These are phyloP conservation scores for Lasiosphaeris hirsuta DNA, from an alignment of 495 filamentous ascomycete genomes.

Conservation along the genomic window DNA sequence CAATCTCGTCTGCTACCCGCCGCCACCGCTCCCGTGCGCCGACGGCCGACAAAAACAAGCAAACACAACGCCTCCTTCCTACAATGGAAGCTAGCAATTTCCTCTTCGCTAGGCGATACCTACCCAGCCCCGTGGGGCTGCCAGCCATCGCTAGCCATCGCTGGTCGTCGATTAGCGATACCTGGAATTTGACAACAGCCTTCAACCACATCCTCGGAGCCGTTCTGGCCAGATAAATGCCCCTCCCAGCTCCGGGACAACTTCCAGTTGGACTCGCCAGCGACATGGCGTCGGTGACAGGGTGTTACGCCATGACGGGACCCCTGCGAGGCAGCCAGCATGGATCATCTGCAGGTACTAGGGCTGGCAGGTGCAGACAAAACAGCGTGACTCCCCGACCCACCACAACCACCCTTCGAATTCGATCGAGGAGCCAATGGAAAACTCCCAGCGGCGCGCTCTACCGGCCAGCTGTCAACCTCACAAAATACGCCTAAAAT, in stretches of 20 bases:
- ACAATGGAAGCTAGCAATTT: slow-evolving; percentile 10
- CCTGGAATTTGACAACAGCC: not conserved
- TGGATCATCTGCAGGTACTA: slow-evolving; percentile 28
- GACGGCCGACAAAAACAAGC: not conserved
- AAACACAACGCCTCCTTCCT: slow-evolving; percentile 7
- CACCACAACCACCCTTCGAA: slow-evolving; percentile 1
- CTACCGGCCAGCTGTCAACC: too few relatives aligned
- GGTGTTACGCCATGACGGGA: slow-evolving; percentile 6
- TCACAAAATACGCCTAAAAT: too few relatives aligned
- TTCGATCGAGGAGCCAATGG: too few relatives aligned
- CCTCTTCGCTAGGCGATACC: slow-evolving; percentile 5
- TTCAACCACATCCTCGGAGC: slow-evolving; percentile 17
- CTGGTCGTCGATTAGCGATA: slow-evolving; percentile 26
- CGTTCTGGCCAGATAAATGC: slow-evolving; percentile 15
- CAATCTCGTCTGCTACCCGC: not conserved
- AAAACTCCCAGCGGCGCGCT: too few relatives aligned
- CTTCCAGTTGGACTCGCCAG: slow-evolving; percentile 29
- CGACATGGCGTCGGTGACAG: slow-evolving; percentile 15
- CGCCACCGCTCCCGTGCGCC: not conserved
- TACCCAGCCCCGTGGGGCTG: not conserved
- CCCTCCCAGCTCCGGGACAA: slow-evolving; percentile 27
- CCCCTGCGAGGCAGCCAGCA: slow-evolving; percentile 13
- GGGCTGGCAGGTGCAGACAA: not conserved
- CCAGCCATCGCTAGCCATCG: slow-evolving; percentile 3
- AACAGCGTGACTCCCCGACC: slow-evolving; percentile 15